Evolutionary conservation across 805 yeast species (phyloP), one percentile per base, ranked within the genome.

Genomic region (Yamadazyma takamatsuzukensis): DNA sequence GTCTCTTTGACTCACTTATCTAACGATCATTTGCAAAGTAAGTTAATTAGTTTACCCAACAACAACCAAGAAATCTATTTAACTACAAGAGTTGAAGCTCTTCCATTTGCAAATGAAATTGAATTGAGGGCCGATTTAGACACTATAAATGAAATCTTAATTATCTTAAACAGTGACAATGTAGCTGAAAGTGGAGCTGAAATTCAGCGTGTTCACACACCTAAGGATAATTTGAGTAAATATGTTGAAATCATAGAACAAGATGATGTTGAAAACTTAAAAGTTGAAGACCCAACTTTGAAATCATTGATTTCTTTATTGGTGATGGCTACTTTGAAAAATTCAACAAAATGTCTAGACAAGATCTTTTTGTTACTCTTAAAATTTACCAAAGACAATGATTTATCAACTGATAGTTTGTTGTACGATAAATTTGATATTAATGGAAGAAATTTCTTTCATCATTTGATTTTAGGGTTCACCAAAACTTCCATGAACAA

Each of bases 401-500:
- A 34, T 14, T 37, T 39, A 15, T 42, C 47, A 5, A 32, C 41
- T 21, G 48, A 45, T 4, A 43, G 47, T 27, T 44, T 52, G 8
- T 52, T 60, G 26, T 55, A 35, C 28, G 93, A 85, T 45, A 67
- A 78, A 0, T 61, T 77, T 6, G 96, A 88, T 48, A 76, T 89
- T 27, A 78, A 82, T 34, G 85, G 85, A 12, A 71, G 96, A 44
- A 89, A 84, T 52, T 80, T 89, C 48, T 74, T 89, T 48, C 97
- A 89, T 54, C 86, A 85, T 43, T 83, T 80, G 48, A 78, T 89
- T 15, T 79, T 89, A 34, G 74, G 83, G n/a, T n/a, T n/a, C n/a
- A n/a, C n/a, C n/a, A n/a, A n/a, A n/a, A n/a, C n/a, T n/a, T n/a
- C n/a, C n/a, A n/a, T n/a, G n/a, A n/a, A n/a, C n/a, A n/a, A n/a